These are phyloP conservation scores for Canavalia ensiformis DNA, from an alignment of 306 rosid species.

Conservation along the genomic window DNA sequence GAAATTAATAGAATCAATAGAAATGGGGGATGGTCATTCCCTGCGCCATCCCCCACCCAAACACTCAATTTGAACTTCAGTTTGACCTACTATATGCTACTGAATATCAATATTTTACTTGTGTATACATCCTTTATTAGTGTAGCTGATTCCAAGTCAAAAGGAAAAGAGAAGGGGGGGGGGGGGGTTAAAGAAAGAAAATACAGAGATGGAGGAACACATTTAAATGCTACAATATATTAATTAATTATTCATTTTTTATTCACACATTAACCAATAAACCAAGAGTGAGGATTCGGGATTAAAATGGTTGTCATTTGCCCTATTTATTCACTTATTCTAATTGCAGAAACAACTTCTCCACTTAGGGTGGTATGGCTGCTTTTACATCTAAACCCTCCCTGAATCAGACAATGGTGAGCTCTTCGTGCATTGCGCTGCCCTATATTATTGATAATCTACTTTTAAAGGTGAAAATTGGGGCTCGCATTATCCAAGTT, in stretches of 20 bases:
- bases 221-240: neutral
- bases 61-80: conserved; percentile 26
- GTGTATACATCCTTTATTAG: neutral
- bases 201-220: neutral
- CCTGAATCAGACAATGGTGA: neutral
- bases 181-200: neutral
- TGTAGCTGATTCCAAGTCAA: conserved; percentile 34
- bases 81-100: conserved; percentile 10
- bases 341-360: conserved; percentile 10
- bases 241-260: neutral
- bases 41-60: neutral
- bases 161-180: neutral
- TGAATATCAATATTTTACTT: neutral
- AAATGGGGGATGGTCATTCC: neutral
- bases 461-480: neutral
- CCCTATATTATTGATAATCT: neutral
- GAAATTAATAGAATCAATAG: neutral
- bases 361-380: neutral
- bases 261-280: conserved; percentile 2
- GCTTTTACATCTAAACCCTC: conserved; percentile 5
- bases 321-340: neutral
- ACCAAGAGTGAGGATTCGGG: neutral
- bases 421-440: neutral
- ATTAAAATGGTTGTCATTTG: neutral
- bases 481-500: conserved; percentile 7